Percentiles rank a stretch among this genome's conserved stretches.
phyloP scores from a whole-genome alignment of 768 basidiomycete genomes.

The Podaxis rugospora region DNA sequence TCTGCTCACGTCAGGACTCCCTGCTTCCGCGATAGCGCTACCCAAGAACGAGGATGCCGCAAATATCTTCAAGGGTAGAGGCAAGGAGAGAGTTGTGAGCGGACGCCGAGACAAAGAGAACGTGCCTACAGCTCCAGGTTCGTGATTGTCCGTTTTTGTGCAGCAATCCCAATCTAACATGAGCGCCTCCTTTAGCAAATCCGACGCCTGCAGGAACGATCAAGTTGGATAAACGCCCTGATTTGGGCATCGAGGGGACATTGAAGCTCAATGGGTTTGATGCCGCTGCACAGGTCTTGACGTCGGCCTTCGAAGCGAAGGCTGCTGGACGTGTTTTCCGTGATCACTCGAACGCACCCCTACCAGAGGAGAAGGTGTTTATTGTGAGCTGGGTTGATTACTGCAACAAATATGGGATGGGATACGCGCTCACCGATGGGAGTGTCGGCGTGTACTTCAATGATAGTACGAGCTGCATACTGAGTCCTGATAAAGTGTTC shows the following conservation, averaged over 20 bases:
- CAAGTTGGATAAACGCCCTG: conserved; percentile 5
- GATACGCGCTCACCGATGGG: conserved; percentile 93
- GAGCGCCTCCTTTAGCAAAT: neutral
- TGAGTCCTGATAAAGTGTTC: conserved; percentile 85
- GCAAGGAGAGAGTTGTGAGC: conserved; percentile 2
- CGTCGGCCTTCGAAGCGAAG: conserved; percentile 65
- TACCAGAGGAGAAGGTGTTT: conserved; percentile 71
- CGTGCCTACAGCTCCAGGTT: conserved; percentile 19
- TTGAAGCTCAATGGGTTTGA: conserved; percentile 58
- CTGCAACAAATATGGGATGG: conserved; percentile 99
- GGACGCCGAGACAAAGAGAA: conserved; percentile 26
- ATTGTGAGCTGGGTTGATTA: conserved; percentile 99
- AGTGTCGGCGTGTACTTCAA: conserved; percentile 96
- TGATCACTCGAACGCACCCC: conserved; percentile 24
- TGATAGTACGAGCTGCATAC: conserved; percentile 82
- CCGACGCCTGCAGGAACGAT: neutral
- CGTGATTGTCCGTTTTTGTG: neutral
- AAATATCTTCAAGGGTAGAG: conserved; percentile 9
- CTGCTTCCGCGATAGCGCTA: neutral
- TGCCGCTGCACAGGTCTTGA: conserved; percentile 45
- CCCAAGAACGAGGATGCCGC: conserved; percentile 5
- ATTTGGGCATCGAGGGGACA: conserved; percentile 8
- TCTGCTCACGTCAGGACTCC: conserved; percentile 8
- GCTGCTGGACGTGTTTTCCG: conserved; percentile 60
- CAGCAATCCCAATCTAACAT: neutral